Evolutionary conservation across 1,284 basidiomycete species (phyloP).

Genomic region (Ganoderma multipileum): DNA sequence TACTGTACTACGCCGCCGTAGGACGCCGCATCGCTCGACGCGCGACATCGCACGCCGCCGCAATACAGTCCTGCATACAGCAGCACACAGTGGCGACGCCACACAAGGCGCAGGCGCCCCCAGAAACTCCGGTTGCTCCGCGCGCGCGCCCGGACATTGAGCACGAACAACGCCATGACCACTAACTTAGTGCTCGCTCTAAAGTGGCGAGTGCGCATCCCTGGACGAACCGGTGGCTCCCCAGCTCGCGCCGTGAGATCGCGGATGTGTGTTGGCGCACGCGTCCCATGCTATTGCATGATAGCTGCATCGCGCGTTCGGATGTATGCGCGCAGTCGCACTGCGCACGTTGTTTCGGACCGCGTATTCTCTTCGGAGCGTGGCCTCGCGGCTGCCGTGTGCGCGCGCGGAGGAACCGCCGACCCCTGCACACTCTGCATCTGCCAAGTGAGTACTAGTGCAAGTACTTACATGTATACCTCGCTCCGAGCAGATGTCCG

Average conservation of each 20-base stretch:
- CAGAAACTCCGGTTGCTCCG: conserved; percentile 1
- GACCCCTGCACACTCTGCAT: background rate
- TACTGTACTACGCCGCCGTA: background rate
- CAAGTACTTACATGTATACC: background rate
- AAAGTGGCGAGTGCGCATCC: conserved; percentile 14
- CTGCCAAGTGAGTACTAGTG: background rate
- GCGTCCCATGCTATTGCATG: conserved; percentile 1
- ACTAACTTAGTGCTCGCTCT: background rate
- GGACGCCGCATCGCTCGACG: background rate
- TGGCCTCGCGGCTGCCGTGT: background rate
- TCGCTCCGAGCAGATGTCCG: background rate
- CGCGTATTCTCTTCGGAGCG: background rate
- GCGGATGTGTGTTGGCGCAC: background rate
- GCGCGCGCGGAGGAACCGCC: background rate
- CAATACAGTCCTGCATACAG: background rate
- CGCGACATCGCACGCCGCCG: background rate
- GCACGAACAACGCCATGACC: background rate
- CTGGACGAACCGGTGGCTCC: background rate
- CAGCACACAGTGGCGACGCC: background rate
- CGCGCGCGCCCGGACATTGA: background rate
- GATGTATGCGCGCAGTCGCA: background rate
- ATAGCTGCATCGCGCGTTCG: background rate
- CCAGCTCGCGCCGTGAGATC: conserved; percentile 10
- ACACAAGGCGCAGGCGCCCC: background rate
- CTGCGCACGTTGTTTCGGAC: background rate